A percentile compares a stretch with the other conserved stretches of the same genome.
These are phyloP conservation scores for Fagus crenata DNA, from an alignment of 306 rosid species.

Conservation along the genomic window DNA sequence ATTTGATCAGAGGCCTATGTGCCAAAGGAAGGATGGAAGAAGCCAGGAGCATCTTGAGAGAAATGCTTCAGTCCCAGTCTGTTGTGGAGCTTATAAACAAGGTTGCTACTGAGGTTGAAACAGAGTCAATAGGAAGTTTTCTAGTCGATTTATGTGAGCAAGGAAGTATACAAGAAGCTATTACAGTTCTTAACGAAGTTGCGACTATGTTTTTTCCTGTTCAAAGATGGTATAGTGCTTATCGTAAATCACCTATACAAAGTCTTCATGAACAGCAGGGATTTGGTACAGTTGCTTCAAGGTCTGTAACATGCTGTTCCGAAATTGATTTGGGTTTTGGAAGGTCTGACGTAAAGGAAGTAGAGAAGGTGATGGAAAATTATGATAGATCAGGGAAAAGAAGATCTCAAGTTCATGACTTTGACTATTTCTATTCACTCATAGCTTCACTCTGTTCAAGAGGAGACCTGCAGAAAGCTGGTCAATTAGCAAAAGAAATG, in stretches of 20 bases:
- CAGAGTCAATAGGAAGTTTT: slow-evolving; percentile 55
- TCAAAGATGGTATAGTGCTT: slow-evolving; percentile 35
- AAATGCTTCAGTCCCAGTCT: slow-evolving; percentile 61
- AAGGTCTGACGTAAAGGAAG: slow-evolving; percentile 28
- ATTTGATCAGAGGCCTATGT: slow-evolving; percentile 72
- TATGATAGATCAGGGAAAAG: slow-evolving; percentile 24
- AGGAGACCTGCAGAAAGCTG: slow-evolving; percentile 77
- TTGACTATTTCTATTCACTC: slow-evolving; percentile 56
- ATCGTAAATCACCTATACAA: slow-evolving; percentile 31
- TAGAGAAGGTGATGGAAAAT: slow-evolving; percentile 27
- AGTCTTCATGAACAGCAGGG: slow-evolving; percentile 39
- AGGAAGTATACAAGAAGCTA: slow-evolving; percentile 72
- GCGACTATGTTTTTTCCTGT: slow-evolving; percentile 51
- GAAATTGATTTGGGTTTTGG: slow-evolving; percentile 29
- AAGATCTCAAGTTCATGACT: slow-evolving; percentile 39
- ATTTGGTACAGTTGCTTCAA: slow-evolving; percentile 34
- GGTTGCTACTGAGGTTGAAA: slow-evolving; percentile 55
- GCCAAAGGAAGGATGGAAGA: slow-evolving; percentile 97
- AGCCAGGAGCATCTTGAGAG: slow-evolving; percentile 63
- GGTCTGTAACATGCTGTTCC: slow-evolving; percentile 18
- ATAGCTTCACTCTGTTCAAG: slow-evolving; percentile 68
- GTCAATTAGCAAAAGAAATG: slow-evolving; percentile 58
- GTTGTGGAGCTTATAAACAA: slow-evolving; percentile 50
- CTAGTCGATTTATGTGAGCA: slow-evolving; percentile 64
- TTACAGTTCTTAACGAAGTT: slow-evolving; percentile 69